These are phyloP conservation scores for Plicaturopsis crispa DNA, from an alignment of 768 basidiomycete species.

Conservation along the genomic window DNA sequence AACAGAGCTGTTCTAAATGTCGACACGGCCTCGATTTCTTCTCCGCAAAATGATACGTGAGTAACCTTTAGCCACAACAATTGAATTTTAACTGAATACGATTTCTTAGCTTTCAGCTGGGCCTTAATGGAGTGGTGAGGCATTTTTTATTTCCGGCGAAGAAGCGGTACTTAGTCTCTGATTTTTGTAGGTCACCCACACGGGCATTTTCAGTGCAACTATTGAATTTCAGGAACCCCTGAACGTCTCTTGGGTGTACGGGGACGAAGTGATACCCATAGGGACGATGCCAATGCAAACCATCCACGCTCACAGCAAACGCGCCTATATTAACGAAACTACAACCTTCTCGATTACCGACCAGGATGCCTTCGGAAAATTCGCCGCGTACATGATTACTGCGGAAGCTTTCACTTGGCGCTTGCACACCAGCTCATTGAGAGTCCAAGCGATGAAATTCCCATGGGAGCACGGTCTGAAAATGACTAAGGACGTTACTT, in stretches of 20 bases:
- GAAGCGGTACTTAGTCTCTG: too few species aligned
- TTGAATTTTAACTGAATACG: too few species aligned
- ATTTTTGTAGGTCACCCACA: slow-evolving; percentile 63
- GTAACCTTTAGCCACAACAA: slow-evolving; percentile 14
- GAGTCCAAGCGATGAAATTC: slow-evolving; percentile 60
- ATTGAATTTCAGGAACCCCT: slow-evolving; percentile 55
- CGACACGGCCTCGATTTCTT: slow-evolving; percentile 40
- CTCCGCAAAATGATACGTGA: slow-evolving; percentile 51
- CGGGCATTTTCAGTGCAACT: slow-evolving; percentile 55
- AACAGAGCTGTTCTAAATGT: slow-evolving; percentile 48
- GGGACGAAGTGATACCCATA: slow-evolving; percentile 37
- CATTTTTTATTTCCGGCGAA: slow-evolving; percentile 3
- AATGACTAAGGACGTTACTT: slow-evolving; percentile 52
- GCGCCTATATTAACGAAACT: slow-evolving; percentile 55
- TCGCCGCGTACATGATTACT: slow-evolving; percentile 59
- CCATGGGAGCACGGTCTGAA: slow-evolving; percentile 58
- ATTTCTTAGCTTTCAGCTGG: slow-evolving; percentile 38
- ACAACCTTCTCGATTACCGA: slow-evolving; percentile 51
- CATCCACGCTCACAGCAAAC: slow-evolving; percentile 44
- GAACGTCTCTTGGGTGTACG: slow-evolving; percentile 48
- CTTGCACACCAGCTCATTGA: slow-evolving; percentile 45
- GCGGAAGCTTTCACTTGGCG: slow-evolving; percentile 63
- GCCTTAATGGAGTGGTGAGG: slow-evolving; percentile 47
- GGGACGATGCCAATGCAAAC: slow-evolving; percentile 44
- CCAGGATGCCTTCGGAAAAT: slow-evolving; percentile 50